Base-by-base conservation (phyloP, 352 stramenopile species). In the Phytophthora litchii region DNA sequence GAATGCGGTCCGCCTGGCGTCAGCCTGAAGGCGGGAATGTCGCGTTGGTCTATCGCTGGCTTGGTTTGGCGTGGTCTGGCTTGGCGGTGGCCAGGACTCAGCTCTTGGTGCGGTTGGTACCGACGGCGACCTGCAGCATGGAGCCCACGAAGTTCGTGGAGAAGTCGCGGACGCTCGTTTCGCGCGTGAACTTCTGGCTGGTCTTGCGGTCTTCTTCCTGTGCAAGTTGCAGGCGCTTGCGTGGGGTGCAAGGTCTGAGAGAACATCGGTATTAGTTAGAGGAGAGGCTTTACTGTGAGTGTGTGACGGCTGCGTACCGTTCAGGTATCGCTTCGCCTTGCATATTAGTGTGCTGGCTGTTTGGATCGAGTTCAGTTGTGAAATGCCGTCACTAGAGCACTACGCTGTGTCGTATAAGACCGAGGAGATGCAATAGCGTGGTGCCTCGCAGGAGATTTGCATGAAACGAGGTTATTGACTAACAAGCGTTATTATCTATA, bases 211-310 rank as follows among this genome's bases (percentile, higher is more conserved):
- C 77, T 49, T 79, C 69, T 54, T 76, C 63, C 38, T 77, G 68
- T 17, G 79, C 81, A 17, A 76, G 60, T 52, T 86, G 73, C 16
- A 91, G 64, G 6, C 76, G 81, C 72, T 89, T 89, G 20, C 75
- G 70, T 11, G 79, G 79, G 12, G 75, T 91, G 61, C 79, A 91
- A 1, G 79, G 77, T 43, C 79, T 91, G 46, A 19, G 51, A 44
- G 5, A 56, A 11, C 10, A 34, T 20, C 27, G 25, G 10, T 6
- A 41, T 13, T 5, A 37, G 35, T 51, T 21, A 51, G 35, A 42
- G 13, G 47, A 38, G 35, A 43, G 41, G 21, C 20, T 16, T 45
- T 19, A 25, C 50, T 37, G 19, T 10, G 34, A 9, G 16, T 40
- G 41, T 45, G 23, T 5, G 5, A 27, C 23, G 46, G 16, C 16